Percentiles rank a stretch among this genome's conserved stretches.
These are phyloP conservation scores for Geranomyces michiganensis DNA, from an alignment of 192 early-diverging fungal genomes.

Conservation along the genomic window DNA sequence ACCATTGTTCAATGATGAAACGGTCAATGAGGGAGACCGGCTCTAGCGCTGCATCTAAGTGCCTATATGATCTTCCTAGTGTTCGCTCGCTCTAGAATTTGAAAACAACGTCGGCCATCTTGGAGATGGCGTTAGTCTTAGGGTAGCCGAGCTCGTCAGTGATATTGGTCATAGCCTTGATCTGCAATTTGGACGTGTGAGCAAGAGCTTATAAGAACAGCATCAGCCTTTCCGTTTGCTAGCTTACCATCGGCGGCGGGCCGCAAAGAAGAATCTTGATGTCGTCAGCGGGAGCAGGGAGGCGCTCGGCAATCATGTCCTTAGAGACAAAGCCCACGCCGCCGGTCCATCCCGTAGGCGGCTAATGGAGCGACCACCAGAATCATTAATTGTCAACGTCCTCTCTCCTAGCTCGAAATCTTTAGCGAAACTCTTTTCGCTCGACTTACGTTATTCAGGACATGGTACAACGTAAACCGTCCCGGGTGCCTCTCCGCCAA, in stretches of 20 bases:
- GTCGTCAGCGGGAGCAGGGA: slow-evolving; percentile 73
- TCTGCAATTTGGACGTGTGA: background rate
- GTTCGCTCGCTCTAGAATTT: slow-evolving; percentile 68
- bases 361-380: too few species aligned
- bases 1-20: too few species aligned
- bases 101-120: slow-evolving; percentile 84
- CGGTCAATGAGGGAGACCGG: too few species aligned
- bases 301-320: slow-evolving; percentile 74
- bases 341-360: slow-evolving; percentile 80
- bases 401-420: too few species aligned
- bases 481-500: slow-evolving; percentile 69
- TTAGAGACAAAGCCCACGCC: slow-evolving; percentile 84
- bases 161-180: slow-evolving; percentile 75
- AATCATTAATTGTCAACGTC: too few species aligned
- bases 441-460: slow-evolving; percentile 69
- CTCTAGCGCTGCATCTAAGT: too few species aligned
- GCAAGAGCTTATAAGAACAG: slow-evolving; percentile 1
- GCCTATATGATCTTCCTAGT: too few species aligned
- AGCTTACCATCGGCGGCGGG: slow-evolving; percentile 74
- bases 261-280: slow-evolving; percentile 91
- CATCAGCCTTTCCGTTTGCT: background rate
- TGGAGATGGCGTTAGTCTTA: slow-evolving; percentile 75
- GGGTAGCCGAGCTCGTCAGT: slow-evolving; percentile 78
- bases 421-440: too few species aligned
- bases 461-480: slow-evolving; percentile 79